These are phyloP conservation scores for Eucalyptus rudis DNA, from an alignment of 345 rosid genomes.

Conservation along the genomic window DNA sequence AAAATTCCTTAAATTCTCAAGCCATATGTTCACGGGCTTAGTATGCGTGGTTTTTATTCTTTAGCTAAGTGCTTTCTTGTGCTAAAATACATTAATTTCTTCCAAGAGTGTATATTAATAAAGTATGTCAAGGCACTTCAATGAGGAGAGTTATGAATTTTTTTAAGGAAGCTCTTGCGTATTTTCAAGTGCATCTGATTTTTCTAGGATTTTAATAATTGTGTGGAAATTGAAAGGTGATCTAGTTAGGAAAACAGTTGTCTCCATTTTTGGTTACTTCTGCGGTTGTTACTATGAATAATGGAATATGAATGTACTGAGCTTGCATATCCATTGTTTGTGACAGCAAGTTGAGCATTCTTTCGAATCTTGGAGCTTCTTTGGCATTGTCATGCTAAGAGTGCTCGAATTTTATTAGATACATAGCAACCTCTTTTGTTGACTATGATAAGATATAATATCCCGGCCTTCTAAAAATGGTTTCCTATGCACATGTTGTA, in stretches of 20 bases:
- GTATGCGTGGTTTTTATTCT: not conserved
- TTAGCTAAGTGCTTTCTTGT: not conserved
- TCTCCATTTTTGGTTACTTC: not conserved
- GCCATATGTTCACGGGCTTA: not conserved
- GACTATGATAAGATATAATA: not conserved
- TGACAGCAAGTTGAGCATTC: not conserved
- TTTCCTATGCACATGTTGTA: not conserved
- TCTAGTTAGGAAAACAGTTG: not conserved
- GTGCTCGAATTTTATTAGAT: not conserved
- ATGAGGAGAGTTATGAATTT: not conserved
- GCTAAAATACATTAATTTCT: not conserved
- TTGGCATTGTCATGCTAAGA: not conserved
- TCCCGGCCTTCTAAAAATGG: not conserved
- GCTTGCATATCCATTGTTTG: not conserved
- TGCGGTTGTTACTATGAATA: not conserved
- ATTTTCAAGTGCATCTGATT: not conserved
- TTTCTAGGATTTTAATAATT: not conserved
- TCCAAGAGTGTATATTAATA: not conserved
- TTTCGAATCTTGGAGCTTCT: not conserved
- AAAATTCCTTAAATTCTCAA: not conserved
- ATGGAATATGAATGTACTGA: not conserved
- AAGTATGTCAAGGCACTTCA: not conserved
- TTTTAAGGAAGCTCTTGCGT: not conserved
- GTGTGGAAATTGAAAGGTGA: not conserved
- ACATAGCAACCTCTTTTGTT: not conserved